Evolutionary conservation across 768 basidiomycete species (phyloP).

Genomic region (Gymnopilus junonius): DNA sequence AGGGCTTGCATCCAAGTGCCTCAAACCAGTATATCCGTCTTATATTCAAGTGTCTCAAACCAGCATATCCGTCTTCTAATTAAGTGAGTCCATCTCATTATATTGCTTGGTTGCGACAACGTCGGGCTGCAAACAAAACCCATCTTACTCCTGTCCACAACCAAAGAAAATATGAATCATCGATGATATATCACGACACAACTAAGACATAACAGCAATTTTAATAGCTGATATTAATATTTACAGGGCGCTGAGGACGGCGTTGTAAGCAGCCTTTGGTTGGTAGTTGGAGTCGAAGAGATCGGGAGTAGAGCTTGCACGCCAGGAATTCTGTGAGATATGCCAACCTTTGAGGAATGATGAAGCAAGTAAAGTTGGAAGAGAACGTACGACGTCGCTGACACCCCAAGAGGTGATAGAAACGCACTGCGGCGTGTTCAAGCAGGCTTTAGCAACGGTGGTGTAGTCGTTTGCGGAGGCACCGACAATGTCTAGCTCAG

Average conservation of each 20-base stretch:
- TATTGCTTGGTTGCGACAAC: too few species aligned
- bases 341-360: not conserved
- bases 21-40: too few species aligned
- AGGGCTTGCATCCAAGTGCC: too few species aligned
- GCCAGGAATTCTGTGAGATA: slow-evolving; percentile 48
- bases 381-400: slow-evolving; percentile 41
- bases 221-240: not conserved
- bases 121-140: too few species aligned
- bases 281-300: slow-evolving; percentile 51
- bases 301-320: slow-evolving; percentile 44
- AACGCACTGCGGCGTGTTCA: slow-evolving; percentile 43
- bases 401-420: slow-evolving; percentile 57
- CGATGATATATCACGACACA: too few species aligned
- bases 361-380: not conserved
- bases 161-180: too few species aligned
- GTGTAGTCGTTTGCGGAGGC: slow-evolving; percentile 46
- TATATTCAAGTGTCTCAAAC: too few species aligned
- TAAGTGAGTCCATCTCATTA: too few species aligned
- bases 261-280: slow-evolving; percentile 45
- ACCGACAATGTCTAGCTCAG: slow-evolving; percentile 47
- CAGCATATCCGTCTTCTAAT: too few species aligned
- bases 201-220: too few species aligned
- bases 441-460: slow-evolving; percentile 49
- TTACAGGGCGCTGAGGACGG: slow-evolving; percentile 29
- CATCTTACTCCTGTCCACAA: too few species aligned